Evolutionary conservation across 805 yeast genomes (phyloP), one percentile per base, ranked within the genome.

Genomic region (Yamadazyma sp.): DNA sequence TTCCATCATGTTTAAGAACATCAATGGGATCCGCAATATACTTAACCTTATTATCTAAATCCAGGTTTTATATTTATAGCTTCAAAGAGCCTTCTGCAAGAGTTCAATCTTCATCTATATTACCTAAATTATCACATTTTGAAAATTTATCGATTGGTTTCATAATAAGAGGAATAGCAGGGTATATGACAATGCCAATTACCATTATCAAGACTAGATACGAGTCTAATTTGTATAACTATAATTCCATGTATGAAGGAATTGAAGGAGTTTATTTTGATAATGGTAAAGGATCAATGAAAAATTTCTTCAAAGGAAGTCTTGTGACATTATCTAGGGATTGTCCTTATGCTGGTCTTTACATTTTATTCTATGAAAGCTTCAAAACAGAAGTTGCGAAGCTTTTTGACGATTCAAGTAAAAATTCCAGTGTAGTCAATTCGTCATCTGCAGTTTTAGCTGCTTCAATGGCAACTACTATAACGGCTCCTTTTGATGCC

Each of bases 291-390:
- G 61, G 63, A 5, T 56, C 88, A 0, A 24, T 79, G 0, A 52
- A 58, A 14, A 94, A 95, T 11, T 88, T 91, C 53, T 88, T 88
- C 56, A 73, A 78, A 41, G 98, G 98, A 0, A 84, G 83, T 49
- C 78, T 84, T 1, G 95, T 94, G 2, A 93, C 98, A 0, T 73
- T 82, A 42, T 73, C 86, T 9, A 64, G 98, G 44, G 98, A 93
- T 60, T 94, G 96, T 16, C 98, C 98, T 0, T 86, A 93, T 56
- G 97, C 98, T 5, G 98, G 98, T 0, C 53, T 93, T 4, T 91
- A 93, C 51, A 87, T 93, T 19, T 60, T 88, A 23, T 75, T 88
- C 43, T 91, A 91, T 58, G 97, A 91, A 53, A 71, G 80, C 39
- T 69, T 80, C 48, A 67, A 67, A 35, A 88, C 88, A 52, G 69